Base-by-base conservation (phyloP, 2,329 filamentous ascomycete genomes). In the Claviceps spartinae region DNA sequence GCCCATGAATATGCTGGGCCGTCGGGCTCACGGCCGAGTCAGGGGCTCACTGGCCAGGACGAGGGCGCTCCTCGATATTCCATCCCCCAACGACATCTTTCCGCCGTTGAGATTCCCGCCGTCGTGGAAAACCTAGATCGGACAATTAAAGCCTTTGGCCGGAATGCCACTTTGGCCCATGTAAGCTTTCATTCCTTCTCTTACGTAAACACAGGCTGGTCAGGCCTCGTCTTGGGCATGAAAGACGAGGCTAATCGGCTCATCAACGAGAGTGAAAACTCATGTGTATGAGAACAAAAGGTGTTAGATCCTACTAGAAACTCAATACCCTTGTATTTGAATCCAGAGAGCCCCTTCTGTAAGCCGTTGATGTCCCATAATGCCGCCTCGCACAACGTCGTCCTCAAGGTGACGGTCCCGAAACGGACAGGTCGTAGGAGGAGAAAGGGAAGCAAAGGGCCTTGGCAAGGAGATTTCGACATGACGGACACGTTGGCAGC, bases 391-490 rank as follows among this genome's bases (percentile, higher is more conserved):
- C 87, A 89, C 63, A 95, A 96, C 62, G 71, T 97, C 20, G 75
- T 97, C 20, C 74, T 98, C 50, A 90, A 89, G 64, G 76, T 98
- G 52, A 89, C 85, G 0, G 81, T 97, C 1, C 91, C 93, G 0
- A 93, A 83, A 65, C 76, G 88, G 52, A 96, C 89, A 2, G 90
- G 90, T 3, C 79, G 88, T 54, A 95, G 86, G 67, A 79, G 90
- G 54, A 95, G 90, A 69, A 76, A 83, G 59, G 89, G 88, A n/a
- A 81, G 81, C 5, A 65, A 82, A 52, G 83, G 75, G 4, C 81
- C 84, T 0, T 91, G 81, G 62, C 68, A 73, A 42, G 73, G 73
- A 3, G 68, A 72, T 49, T 38, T 67, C 5, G 61, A 70, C 13
- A 56, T 68, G 16, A 47, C 63, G 2, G 60, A 67, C 51, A 52